A percentile compares a stretch with the other conserved stretches of the same genome.
Conservation (phyloP, 148 eudicot genomes). For the Fagopyrum homotropicum region DNA sequence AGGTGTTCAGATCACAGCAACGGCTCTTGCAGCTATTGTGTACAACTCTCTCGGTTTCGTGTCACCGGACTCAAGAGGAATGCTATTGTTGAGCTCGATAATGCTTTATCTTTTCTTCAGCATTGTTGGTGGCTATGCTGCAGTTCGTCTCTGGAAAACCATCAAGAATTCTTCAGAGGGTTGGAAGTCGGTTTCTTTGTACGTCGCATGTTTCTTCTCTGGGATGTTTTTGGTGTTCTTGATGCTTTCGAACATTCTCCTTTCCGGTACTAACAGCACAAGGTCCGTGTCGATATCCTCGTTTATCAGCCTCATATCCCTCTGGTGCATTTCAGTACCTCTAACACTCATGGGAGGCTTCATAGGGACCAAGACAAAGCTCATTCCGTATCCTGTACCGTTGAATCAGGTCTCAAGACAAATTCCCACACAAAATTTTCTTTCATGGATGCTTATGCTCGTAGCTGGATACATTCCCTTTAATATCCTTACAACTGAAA, state of each 20-base stretch:
- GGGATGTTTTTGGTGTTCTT: conserved; percentile 47
- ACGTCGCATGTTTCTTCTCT: conserved; percentile 54
- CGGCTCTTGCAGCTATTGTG: conserved; percentile 53
- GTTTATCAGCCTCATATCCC: conserved; percentile 41
- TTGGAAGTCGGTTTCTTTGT: conserved; percentile 63
- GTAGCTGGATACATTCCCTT: conserved; percentile 71
- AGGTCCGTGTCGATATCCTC: conserved; percentile 56
- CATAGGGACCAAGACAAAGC: conserved; percentile 44
- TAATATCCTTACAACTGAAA: conserved; percentile 59
- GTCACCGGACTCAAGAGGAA: conserved; percentile 70
- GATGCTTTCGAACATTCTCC: conserved; percentile 41
- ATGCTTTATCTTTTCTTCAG: conserved; percentile 49
- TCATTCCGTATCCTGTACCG: conserved; percentile 41
- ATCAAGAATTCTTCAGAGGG: conserved; percentile 47
- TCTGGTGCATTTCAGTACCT: conserved; percentile 65
- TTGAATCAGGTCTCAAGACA: conserved; percentile 58
- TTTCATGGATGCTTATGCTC: conserved; percentile 58
- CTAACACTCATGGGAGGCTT: conserved; percentile 59
- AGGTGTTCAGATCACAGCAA: conserved; percentile 54
- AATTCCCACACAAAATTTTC: conserved; percentile 51
- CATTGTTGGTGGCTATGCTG: conserved; percentile 47
- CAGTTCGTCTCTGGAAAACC: conserved; percentile 47
- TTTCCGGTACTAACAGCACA: conserved; percentile 61
- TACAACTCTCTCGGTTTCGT: conserved; percentile 60
- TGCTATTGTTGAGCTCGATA: conserved; percentile 54